Evolutionary conservation across 1,284 basidiomycete species (phyloP), one percentile per base, ranked within the genome.

Genomic region (Ceratobasidium sp.): DNA sequence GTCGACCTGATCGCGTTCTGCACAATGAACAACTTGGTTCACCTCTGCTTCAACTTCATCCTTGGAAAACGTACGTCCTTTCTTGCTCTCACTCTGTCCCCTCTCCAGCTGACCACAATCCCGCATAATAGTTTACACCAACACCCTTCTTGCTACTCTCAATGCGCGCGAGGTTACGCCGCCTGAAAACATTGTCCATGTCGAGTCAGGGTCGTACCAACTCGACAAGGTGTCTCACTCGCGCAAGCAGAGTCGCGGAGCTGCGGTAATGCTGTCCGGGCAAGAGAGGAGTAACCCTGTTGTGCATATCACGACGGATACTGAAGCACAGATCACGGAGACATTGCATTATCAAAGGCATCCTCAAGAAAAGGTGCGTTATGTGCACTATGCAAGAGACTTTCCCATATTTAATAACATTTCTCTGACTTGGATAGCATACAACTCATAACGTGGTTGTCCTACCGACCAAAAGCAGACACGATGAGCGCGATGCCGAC

Each of bases 21-120:
- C 83, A 83, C 20, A 2, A 76, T 76, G 73, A 80, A 80, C 26
- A 83, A 83, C 79, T 82, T 84, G 73, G 68, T 84, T 23, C 84
- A 83, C 83, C 70, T 84, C 40, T 81, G 81, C 61, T 83, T 84
- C 78, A 84, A 84, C 80, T 84, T 83, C 81, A 81, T 83, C 68
- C 82, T 84, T 77, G 84, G 84, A 38, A 84, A 84, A 80, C 82
- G 84, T 84, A 71, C 61, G 81, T 80, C 13, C 10, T 57, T 17
- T 28, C 44, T 17, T 20, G 23, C 28, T 0, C 7, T 4, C 17
- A n/a, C n/a, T n/a, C n/a, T n/a, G n/a, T n/a, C n/a, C n/a, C n/a
- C n/a, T n/a, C n/a, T n/a, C n/a, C n/a, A n/a, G n/a, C n/a, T n/a
- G n/a, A n/a, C n/a, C n/a, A n/a, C n/a, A n/a, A n/a, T n/a, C n/a